Percentiles rank a stretch among this genome's conserved stretches.
Conservation (phyloP, 2,329 filamentous ascomycete species). For the Dothideomycetes sp. region DNA sequence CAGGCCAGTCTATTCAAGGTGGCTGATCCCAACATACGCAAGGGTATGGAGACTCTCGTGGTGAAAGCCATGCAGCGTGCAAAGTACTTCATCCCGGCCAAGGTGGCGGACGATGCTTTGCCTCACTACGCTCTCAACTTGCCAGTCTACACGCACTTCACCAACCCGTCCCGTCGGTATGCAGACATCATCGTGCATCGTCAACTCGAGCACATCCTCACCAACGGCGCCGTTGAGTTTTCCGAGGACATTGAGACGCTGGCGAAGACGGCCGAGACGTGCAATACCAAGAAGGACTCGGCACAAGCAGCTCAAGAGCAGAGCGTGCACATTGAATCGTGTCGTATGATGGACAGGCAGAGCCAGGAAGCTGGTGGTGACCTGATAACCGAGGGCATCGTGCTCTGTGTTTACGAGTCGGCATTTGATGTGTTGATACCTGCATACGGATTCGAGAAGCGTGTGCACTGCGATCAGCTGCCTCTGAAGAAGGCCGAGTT, state of each 20-base stretch:
- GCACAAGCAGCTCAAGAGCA: slow-evolving; percentile 96
- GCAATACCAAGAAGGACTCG: slow-evolving; percentile 98
- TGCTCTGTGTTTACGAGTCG: slow-evolving; percentile 95
- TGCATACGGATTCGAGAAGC: slow-evolving; percentile 98
- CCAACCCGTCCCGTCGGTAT: slow-evolving; percentile 86
- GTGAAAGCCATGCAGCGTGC: slow-evolving; percentile 93
- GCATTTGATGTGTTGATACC: slow-evolving; percentile 97
- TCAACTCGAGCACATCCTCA: slow-evolving; percentile 74
- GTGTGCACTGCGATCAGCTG: slow-evolving; percentile 95
- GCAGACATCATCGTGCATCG: slow-evolving; percentile 92
- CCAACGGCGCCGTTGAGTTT: slow-evolving; percentile 68
- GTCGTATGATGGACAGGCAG: slow-evolving; percentile 88
- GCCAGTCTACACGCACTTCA: slow-evolving; percentile 94
- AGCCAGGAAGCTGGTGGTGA: slow-evolving; percentile 79
- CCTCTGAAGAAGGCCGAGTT: slow-evolving; percentile 99
- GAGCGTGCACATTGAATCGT: slow-evolving; percentile 96
- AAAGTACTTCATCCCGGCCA: slow-evolving; percentile 85
- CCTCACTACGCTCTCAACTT: slow-evolving; percentile 88
- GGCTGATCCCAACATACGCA: slow-evolving; percentile 76
- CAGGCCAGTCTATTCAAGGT: slow-evolving; percentile 95
- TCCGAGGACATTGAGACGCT: slow-evolving; percentile 79
- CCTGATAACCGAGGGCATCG: slow-evolving; percentile 88
- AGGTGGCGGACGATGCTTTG: slow-evolving; percentile 64
- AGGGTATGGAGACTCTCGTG: slow-evolving; percentile 94
- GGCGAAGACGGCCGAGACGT: slow-evolving; percentile 85